Evolutionary conservation across 441 rosid genomes (phyloP).

Genomic region (Gossypium davidsonii): DNA sequence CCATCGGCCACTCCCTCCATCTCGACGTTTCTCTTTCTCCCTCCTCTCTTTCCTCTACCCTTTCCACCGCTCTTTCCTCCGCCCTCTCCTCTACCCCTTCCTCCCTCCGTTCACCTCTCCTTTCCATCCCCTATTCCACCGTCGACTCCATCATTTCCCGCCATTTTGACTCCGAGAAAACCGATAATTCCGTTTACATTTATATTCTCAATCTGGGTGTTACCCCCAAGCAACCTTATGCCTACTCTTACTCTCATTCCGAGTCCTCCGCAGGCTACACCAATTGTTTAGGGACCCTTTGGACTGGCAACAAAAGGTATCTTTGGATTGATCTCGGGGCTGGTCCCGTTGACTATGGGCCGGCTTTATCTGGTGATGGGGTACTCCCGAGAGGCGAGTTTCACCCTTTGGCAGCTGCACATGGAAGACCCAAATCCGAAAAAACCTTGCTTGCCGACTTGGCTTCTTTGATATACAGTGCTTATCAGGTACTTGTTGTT

Average conservation of each 20-base stretch:
- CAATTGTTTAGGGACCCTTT: slow-evolving; percentile 69
- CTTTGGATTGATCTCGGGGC: slow-evolving; percentile 86
- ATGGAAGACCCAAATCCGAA: slow-evolving; percentile 76
- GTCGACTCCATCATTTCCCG: slow-evolving; percentile 53
- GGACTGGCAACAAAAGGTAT: slow-evolving; percentile 86
- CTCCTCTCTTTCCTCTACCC: slow-evolving; percentile 48
- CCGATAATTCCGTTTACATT: slow-evolving; percentile 57
- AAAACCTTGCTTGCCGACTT: slow-evolving; percentile 68
- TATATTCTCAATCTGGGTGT: slow-evolving; percentile 64
- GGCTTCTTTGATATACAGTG: slow-evolving; percentile 74
- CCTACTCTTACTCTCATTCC: slow-evolving; percentile 61
- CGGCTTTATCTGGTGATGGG: slow-evolving; percentile 87
- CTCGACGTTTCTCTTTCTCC: slow-evolving; percentile 56
- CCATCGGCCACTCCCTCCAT: slow-evolving; percentile 63
- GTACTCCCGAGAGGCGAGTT: slow-evolving; percentile 83
- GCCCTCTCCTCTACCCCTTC: slow-evolving; percentile 36
- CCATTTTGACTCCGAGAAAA: slow-evolving; percentile 61
- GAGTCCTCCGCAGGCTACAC: slow-evolving; percentile 78
- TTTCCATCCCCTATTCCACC: slow-evolving; percentile 41
- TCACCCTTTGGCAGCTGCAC: slow-evolving; percentile 79
- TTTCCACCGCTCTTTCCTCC: slow-evolving; percentile 36
- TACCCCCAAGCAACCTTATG: slow-evolving; percentile 47
- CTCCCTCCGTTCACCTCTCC: slow-evolving; percentile 56
- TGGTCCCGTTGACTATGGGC: slow-evolving; percentile 93
- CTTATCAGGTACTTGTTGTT: slow-evolving; percentile 84